Percentiles rank a stretch among this genome's conserved stretches.
Conservation (phyloP, 345 rosid species). For the Aegle marmelos region DNA sequence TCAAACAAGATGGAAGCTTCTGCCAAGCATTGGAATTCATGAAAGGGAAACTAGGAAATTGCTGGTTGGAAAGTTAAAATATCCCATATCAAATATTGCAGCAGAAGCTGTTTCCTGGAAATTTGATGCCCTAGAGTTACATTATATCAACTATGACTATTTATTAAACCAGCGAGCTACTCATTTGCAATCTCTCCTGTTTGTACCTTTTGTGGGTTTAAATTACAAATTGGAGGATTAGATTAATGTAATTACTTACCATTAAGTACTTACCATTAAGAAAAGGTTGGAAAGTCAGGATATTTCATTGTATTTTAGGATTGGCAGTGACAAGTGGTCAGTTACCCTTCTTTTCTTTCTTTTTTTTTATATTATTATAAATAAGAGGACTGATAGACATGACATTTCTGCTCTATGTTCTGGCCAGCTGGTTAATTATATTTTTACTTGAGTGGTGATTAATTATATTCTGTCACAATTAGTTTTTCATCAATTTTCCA, state of each 20-base stretch:
- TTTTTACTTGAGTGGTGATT: background rate
- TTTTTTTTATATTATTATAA: too few species aligned
- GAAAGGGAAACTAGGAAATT: constrained; percentile 1
- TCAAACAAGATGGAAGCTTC: constrained; percentile 11
- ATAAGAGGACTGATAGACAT: background rate
- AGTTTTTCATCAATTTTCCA: constrained; percentile 2
- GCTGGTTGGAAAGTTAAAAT: background rate
- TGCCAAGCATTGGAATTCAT: background rate
- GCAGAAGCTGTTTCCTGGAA: constrained; percentile 22
- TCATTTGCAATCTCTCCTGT: background rate
- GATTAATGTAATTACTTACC: background rate
- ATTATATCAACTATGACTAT: background rate
- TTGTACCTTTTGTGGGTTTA: background rate
- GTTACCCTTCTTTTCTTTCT: background rate
- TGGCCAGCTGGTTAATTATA: background rate
- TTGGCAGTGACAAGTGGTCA: background rate
- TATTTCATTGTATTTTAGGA: background rate
- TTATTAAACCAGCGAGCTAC: background rate
- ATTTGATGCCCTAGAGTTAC: constrained; percentile 4
- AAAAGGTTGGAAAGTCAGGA: background rate
- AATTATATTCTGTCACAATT: background rate
- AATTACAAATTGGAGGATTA: background rate
- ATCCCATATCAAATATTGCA: constrained; percentile 9
- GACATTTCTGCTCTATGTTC: background rate
- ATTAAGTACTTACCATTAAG: too few species aligned